These are phyloP conservation scores for Helotiales sp. DNA, from an alignment of 2,329 filamentous ascomycete genomes.

Conservation along the genomic window DNA sequence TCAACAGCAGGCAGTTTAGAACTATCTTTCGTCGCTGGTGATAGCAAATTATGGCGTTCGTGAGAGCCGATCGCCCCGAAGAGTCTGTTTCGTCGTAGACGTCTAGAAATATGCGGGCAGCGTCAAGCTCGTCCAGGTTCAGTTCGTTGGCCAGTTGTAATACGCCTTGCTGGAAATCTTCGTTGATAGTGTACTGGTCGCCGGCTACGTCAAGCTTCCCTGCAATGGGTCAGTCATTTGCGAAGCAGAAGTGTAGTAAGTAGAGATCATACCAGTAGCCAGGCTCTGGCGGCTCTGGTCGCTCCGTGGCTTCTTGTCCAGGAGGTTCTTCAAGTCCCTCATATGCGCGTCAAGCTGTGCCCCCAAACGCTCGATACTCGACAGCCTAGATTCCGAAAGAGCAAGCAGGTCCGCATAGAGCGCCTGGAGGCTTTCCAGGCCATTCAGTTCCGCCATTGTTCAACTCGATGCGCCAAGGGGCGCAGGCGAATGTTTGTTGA, in stretches of 20 bases:
- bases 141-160: slow-evolving; percentile 85
- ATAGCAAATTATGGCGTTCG: slow-evolving; percentile 84
- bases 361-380: slow-evolving; percentile 72
- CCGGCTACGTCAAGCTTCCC: slow-evolving; percentile 77
- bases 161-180: slow-evolving; percentile 82
- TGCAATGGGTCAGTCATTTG: slow-evolving; percentile 46
- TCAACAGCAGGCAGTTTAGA: slow-evolving; percentile 81
- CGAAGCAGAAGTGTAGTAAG: neutral
- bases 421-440: slow-evolving; percentile 77
- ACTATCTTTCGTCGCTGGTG: slow-evolving; percentile 84
- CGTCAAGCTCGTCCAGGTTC: slow-evolving; percentile 86
- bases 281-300: slow-evolving; percentile 76
- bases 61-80: slow-evolving; percentile 73
- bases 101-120: slow-evolving; percentile 76
- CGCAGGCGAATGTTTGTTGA: slow-evolving; percentile 22
- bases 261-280: slow-evolving; percentile 61
- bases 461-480: slow-evolving; percentile 34
- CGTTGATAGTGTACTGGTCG: slow-evolving; percentile 79
- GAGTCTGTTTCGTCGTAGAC: slow-evolving; percentile 71
- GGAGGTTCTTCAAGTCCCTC: slow-evolving; percentile 69
- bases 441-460: slow-evolving; percentile 73
- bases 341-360: slow-evolving; percentile 68
- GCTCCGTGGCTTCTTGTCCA: slow-evolving; percentile 77
- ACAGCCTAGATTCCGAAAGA: slow-evolving; percentile 72
- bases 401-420: slow-evolving; percentile 85